phyloP scores from a whole-genome alignment of 768 basidiomycete genomes.

The Podaxis sp. region DNA sequence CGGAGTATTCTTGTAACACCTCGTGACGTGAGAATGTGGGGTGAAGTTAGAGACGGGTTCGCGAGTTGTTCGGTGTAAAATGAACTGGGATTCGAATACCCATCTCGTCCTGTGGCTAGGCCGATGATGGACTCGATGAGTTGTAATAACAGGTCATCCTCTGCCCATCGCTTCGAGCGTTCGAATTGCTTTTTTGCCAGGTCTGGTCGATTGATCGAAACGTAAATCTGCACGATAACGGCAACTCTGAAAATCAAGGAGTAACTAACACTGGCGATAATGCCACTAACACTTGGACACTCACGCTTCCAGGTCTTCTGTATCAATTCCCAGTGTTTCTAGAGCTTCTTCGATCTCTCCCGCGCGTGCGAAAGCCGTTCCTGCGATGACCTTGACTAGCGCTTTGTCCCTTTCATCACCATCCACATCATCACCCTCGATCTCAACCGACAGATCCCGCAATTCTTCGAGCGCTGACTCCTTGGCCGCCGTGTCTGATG shows the following conservation, averaged over 20 bases:
- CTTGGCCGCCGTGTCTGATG: conserved; percentile 40
- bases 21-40: conserved; percentile 75
- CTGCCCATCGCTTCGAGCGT: conserved; percentile 80
- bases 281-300: conserved; percentile 28
- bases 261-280: neutral
- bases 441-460: conserved; percentile 83
- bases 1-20: conserved; percentile 78
- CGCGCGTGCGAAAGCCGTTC: conserved; percentile 82
- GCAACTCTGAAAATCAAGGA: conserved; percentile 56
- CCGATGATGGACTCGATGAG: conserved; percentile 84
- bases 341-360: conserved; percentile 91
- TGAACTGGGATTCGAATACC: conserved; percentile 50
- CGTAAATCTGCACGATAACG: conserved; percentile 80
- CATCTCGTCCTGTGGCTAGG: conserved; percentile 72
- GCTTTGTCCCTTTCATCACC: conserved; percentile 68
- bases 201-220: conserved; percentile 87
- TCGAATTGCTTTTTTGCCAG: conserved; percentile 86
- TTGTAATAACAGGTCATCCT: conserved; percentile 88
- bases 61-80: conserved; percentile 86
- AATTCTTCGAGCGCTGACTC: conserved; percentile 75
- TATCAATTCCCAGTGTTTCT: conserved; percentile 78
- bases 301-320: conserved; percentile 86
- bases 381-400: conserved; percentile 76
- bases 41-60: conserved; percentile 74
- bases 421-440: conserved; percentile 76